A percentile compares a stretch with the other conserved stretches of the same genome.
Evolutionary conservation across 495 filamentous ascomycete genomes (phyloP).

Genomic region (Daldinia decipiens): DNA sequence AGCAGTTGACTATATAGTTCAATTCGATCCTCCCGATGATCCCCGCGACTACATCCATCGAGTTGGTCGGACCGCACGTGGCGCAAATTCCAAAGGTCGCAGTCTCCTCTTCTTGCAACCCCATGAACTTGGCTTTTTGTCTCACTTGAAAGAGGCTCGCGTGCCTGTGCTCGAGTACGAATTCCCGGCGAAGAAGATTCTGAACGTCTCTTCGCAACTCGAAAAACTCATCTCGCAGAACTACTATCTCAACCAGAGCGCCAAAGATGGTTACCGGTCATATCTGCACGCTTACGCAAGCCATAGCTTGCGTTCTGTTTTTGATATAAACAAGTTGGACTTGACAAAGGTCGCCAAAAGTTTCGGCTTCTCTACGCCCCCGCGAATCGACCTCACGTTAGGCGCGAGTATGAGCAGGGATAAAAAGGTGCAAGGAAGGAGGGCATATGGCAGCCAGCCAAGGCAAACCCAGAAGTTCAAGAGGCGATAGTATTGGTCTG

Average conservation of each 20-base stretch:
- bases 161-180: constrained; percentile 97
- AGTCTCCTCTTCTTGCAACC: constrained; percentile 93
- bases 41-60: constrained; percentile 95
- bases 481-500: constrained; percentile 17
- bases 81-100: constrained; percentile 81
- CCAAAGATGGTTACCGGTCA: constrained; percentile 74
- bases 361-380: constrained; percentile 91
- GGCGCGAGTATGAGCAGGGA: constrained; percentile 88
- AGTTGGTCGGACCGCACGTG: constrained; percentile 93
- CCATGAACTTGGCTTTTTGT: constrained; percentile 89
- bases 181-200: constrained; percentile 89
- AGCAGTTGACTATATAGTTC: constrained; percentile 93
- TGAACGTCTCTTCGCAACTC: constrained; percentile 93
- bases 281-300: constrained; percentile 96
- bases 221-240: constrained; percentile 94
- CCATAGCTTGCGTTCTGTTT: constrained; percentile 88
- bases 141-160: constrained; percentile 88
- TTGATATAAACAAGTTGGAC: constrained; percentile 93
- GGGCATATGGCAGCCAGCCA: constrained; percentile 79
- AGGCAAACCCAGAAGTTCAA: constrained; percentile 50
- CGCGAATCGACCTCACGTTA: constrained; percentile 87
- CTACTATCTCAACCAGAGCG: constrained; percentile 92
- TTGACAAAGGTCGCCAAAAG: constrained; percentile 92
- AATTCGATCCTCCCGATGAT: constrained; percentile 94
- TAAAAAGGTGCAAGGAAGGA: constrained; percentile 80